Evolutionary conservation across 805 yeast genomes (phyloP).

Genomic region (Kazachstania viticola): DNA sequence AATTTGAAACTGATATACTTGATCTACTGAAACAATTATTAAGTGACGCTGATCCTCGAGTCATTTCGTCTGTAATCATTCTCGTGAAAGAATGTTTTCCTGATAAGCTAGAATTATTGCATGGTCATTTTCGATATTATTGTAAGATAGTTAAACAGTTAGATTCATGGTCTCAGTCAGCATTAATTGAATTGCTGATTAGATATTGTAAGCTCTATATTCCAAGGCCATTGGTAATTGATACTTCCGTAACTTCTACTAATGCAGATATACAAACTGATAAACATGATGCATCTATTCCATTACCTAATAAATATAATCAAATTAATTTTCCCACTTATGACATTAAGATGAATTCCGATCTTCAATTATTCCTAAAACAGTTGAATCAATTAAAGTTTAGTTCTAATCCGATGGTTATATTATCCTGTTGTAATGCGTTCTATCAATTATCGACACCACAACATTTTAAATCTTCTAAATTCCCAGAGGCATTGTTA

Average conservation of each 20-base stretch:
- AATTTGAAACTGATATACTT: slow-evolving; percentile 38
- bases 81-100: slow-evolving; percentile 44
- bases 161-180: slow-evolving; percentile 64
- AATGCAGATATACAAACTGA: slow-evolving; percentile 8
- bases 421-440: slow-evolving; percentile 49
- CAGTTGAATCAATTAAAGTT: slow-evolving; percentile 36
- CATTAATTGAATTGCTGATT: slow-evolving; percentile 48
- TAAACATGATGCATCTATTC: slow-evolving; percentile 11
- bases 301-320: slow-evolving; percentile 34
- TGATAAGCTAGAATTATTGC: slow-evolving; percentile 52
- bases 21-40: slow-evolving; percentile 42
- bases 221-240: slow-evolving; percentile 38
- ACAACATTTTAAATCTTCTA: slow-evolving; percentile 34
- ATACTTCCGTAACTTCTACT: slow-evolving; percentile 18
- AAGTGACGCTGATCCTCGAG: slow-evolving; percentile 53
- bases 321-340: slow-evolving; percentile 30
- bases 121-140: slow-evolving; percentile 53
- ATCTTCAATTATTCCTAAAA: slow-evolving; percentile 42
- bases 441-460: slow-evolving; percentile 49
- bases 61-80: slow-evolving; percentile 57
- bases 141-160: slow-evolving; percentile 39
- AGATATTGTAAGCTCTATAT: slow-evolving; percentile 55
- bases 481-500: slow-evolving; percentile 41
- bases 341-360: slow-evolving; percentile 39
- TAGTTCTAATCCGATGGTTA: slow-evolving; percentile 46